These are phyloP conservation scores for Allomyces macrogynus DNA, from an alignment of 192 early-diverging fungal species.

Conservation along the genomic window DNA sequence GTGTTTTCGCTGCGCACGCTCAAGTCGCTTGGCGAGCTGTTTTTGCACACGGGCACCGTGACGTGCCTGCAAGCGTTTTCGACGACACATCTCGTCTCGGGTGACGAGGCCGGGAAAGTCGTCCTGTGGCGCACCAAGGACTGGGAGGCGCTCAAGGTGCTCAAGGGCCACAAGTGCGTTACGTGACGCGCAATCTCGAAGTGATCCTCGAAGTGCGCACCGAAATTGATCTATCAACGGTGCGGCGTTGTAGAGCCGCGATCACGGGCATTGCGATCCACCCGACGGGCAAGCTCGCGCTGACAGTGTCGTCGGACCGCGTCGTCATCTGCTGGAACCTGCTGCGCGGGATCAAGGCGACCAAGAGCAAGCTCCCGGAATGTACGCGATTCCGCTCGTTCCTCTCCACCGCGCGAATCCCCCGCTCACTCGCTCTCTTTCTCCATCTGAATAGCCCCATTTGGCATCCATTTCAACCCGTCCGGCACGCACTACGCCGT, in stretches of 20 bases:
- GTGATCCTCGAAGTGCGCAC: no score
- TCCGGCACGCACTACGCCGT: not conserved
- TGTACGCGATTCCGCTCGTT: no score
- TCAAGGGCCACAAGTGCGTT: slow-evolving; percentile 55
- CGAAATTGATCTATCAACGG: no score
- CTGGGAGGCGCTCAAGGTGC: slow-evolving; percentile 83
- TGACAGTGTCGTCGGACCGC: slow-evolving; percentile 57
- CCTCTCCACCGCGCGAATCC: no score
- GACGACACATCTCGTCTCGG: slow-evolving; percentile 66
- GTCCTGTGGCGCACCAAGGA: slow-evolving; percentile 82
- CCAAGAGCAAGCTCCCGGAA: not conserved
- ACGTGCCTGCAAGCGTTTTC: slow-evolving; percentile 65
- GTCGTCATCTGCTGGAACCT: slow-evolving; percentile 57
- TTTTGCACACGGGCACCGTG: slow-evolving; percentile 82
- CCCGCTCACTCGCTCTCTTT: no score
- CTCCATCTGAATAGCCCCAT: not conserved
- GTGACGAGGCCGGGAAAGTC: slow-evolving; percentile 73
- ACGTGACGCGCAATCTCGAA: no score
- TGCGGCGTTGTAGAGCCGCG: slow-evolving; percentile 19
- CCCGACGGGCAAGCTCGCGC: slow-evolving; percentile 82
- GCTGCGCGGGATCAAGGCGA: slow-evolving; percentile 49
- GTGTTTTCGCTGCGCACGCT: slow-evolving; percentile 69
- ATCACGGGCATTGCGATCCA: slow-evolving; percentile 74
- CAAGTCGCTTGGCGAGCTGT: slow-evolving; percentile 74
- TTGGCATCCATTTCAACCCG: not conserved